Evolutionary conservation across 192 early-diverging fungal species (phyloP).

Genomic region (Mortierella alpina): DNA sequence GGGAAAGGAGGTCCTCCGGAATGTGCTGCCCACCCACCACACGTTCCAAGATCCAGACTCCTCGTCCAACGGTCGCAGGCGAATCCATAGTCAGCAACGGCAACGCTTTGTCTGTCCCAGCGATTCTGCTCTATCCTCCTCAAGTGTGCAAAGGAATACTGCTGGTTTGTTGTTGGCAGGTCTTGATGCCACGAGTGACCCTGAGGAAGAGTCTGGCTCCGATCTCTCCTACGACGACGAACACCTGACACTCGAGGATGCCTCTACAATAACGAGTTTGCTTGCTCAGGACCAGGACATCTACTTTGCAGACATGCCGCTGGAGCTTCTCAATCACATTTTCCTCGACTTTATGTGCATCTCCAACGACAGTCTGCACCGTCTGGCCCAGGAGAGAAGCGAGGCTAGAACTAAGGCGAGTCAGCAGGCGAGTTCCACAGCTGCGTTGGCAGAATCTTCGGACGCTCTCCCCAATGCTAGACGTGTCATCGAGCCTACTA

Average conservation of each 20-base stretch:
- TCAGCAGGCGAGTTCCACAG: not conserved
- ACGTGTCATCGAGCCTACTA: not conserved
- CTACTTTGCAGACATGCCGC: constrained; percentile 25
- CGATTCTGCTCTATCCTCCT: constrained; percentile 4
- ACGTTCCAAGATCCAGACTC: too few species aligned
- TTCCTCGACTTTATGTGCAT: constrained; percentile 10
- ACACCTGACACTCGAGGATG: not conserved
- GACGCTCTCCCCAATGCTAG: not conserved
- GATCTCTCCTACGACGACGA: not conserved
- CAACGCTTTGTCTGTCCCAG: constrained; percentile 3
- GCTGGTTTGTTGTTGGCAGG: not conserved
- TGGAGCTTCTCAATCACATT: constrained; percentile 20
- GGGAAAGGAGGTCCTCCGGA: too few species aligned
- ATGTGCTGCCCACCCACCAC: too few species aligned
- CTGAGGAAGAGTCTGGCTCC: not conserved
- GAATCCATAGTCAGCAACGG: not conserved
- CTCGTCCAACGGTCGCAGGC: too few species aligned
- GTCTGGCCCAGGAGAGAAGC: constrained; percentile 9
- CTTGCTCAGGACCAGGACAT: not conserved
- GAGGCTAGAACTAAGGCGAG: constrained; percentile 1
- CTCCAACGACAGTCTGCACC: constrained; percentile 2
- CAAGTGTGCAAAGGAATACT: not conserved
- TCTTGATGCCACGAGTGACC: not conserved
- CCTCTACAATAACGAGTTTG: not conserved
- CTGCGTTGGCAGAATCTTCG: not conserved